Base-by-base conservation (phyloP, 83 land plant species). In the Picea engelmannii region DNA sequence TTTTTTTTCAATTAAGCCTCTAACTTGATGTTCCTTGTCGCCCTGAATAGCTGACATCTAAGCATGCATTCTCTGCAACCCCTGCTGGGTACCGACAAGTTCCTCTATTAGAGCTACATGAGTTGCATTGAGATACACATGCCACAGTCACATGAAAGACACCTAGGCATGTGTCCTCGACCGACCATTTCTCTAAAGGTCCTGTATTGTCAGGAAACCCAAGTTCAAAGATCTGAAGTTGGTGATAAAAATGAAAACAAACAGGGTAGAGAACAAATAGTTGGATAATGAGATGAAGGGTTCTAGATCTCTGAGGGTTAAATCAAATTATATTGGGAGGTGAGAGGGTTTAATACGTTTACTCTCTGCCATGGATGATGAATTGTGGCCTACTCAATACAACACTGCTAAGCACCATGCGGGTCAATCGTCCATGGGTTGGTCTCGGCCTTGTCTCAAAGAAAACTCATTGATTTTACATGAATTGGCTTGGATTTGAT, bases 1-100 rank as follows among this genome's bases (percentile, higher is more conserved):
- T n/a, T n/a, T 88, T 78, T 88, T 87, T 2, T 92, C 95, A 68
- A 84, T 25, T 42, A 90, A 66, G 23, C 86, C 86, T 67, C 89
- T 87, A 21, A 87, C 68, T 79, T 94, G 89, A 5, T 86, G 85
- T 52, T 92, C 96, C 63, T 79, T 83, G 80, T 95, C 93, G 4
- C 88, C 78, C 38, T 89, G 84, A n/a, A 83, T 73, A 59, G 77
- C 83, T 40, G 86, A 80, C 12, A 91, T 77, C 27, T 84, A 89
- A 25, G 86, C 86, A 55, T 87, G 89, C 21, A 90, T 1, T 31
- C 82, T 84, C 49, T 86, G 88, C 31, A 88, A 38, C 78, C 91
- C 93, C 44, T 85, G 76, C 69, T 93, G 92, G 12, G 86, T 71
- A 42, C 71, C 89, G 35, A 84, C 81, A 23, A 93, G 87, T 11